Evolutionary conservation across 164 flowering plant species (phyloP), one percentile per base, ranked within the genome.

Genomic region (Buxus sempervirens): DNA sequence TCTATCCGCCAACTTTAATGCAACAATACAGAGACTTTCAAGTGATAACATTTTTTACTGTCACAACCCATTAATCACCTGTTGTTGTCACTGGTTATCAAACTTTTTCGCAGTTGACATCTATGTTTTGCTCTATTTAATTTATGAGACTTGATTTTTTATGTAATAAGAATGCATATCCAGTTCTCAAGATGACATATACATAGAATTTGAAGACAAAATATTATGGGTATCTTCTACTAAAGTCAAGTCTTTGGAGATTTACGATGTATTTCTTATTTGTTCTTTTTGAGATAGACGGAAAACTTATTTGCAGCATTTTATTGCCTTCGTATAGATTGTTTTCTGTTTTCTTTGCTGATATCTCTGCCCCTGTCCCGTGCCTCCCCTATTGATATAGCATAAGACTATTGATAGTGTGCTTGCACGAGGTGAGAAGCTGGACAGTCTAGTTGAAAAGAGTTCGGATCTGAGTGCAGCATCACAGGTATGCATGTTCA

Each of bases 381-480:
- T 54, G 22, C 24, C 36, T 64, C 15, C 23, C 25, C 61, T 9
- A 66, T 70, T 63, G 38, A 20, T 68, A 12, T 95, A 96, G 97
- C 98, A 91, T 72, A 93, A 93, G 79, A 96, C 98, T 48, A 91
- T 93, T 75, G 99, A 95, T 63, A 95, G 99, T 69, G 98, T 93
- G 69, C 93, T 93, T 71, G 98, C 82, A 62, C 81, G 98, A 67
- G 99, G 99, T 54, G 99, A 93, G 83, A 96, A 69, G 83, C 84
- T 96, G 73, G 99, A 96, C 81, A 93, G 97, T 81, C 82, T 96
- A 72, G 98, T 91, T 66, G 96, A 88, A 72, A 93, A 96, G 82
- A 96, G 99, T 80, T 95, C 99, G 62, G 99, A 95, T 84, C 89
- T 95, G 72, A 95, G 99, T 80, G 84, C 93, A 48, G 93, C 99